Percentiles rank a stretch among this genome's conserved stretches.
Conservation (phyloP, 2,329 filamentous ascomycete species). For the Colletotrichum sp. region DNA sequence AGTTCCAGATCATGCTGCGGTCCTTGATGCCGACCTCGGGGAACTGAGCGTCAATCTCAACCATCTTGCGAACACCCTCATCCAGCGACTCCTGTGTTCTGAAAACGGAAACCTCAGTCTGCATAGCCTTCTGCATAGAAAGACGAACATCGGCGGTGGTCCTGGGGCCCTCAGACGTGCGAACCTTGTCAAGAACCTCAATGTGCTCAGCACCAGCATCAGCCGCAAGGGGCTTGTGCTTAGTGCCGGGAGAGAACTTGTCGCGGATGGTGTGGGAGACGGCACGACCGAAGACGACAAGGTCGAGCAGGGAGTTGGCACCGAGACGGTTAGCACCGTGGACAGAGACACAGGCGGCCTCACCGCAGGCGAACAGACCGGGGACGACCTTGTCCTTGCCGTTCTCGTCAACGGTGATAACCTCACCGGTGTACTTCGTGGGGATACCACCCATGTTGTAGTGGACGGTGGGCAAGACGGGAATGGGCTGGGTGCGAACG, state of each 20-base stretch:
- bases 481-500: slow-evolving; percentile 95
- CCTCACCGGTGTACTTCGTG: slow-evolving; percentile 96
- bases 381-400: slow-evolving; percentile 94
- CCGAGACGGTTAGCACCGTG: slow-evolving; percentile 98
- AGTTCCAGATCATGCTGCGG: slow-evolving; percentile 99
- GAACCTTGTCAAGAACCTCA: slow-evolving; percentile 81
- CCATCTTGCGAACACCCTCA: slow-evolving; percentile 89
- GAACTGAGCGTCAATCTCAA: slow-evolving; percentile 81
- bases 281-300: slow-evolving; percentile 96
- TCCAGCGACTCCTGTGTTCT: slow-evolving; percentile 92
- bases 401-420: slow-evolving; percentile 82
- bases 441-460: slow-evolving; percentile 99
- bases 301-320: slow-evolving; percentile 96
- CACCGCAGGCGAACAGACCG: slow-evolving; percentile 94
- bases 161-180: slow-evolving; percentile 84
- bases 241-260: slow-evolving; percentile 83
- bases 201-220: slow-evolving; percentile 92
- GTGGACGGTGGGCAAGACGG: slow-evolving; percentile 94
- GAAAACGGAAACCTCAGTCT: slow-evolving; percentile 96
- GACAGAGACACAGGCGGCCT: slow-evolving; percentile 96
- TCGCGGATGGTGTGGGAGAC: slow-evolving; percentile 97
- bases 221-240: slow-evolving; percentile 78
- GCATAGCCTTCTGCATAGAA: slow-evolving; percentile 98
- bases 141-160: slow-evolving; percentile 86
- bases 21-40: slow-evolving; percentile 92